Base-by-base conservation (phyloP, 129 eudicot species). In the Sambucus nigra region DNA sequence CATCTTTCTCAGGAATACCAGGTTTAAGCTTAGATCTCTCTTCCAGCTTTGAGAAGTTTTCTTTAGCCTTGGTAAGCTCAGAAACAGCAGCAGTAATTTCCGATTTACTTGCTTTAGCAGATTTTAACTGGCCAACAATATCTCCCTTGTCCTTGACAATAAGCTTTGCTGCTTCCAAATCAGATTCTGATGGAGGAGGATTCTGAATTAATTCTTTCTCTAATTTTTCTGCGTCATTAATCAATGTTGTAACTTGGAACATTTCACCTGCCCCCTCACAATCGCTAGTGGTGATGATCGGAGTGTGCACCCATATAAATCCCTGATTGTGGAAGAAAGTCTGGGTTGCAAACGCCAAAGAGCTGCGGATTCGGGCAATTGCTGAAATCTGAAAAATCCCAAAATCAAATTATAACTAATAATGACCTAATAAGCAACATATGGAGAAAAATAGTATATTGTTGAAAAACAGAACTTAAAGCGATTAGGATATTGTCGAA, bases 191-290 rank as follows among this genome's bases (percentile, higher is more conserved):
- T 31, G 94, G 85, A 55, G 97, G 69, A 63, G 97, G 93, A 18
- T 68, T 73, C 38, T 74, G 69, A n/a, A 64, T 76, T 62, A 84
- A 53, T 20, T 88, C 97, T 68, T 88, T 84, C 77, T 84, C 95
- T 40, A 71, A 45, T 54, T 73, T 84, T 23, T 89, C 97, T 0
- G 95, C 76, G 7, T 81, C 92, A 27, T 51, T 89, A 51, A 89
- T 64, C 63, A 89, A 53, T 0, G 93, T 84, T 23, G 97, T 89
- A n/a, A 89, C 97, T 65, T 89, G 95, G 71, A 89, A 88, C 95
- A 84, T 84, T 80, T 88, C 97, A 22, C 97, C 95, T 9, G 95
- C 95, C 15, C 97, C 97, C 78, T 89, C 97, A 60, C 97, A 89
- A 60, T 89, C 97, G 58, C 97, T 84, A 15, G 97, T 89, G 23